Conservation (phyloP, 805 yeast genomes). For the Suhomyces sp. region DNA sequence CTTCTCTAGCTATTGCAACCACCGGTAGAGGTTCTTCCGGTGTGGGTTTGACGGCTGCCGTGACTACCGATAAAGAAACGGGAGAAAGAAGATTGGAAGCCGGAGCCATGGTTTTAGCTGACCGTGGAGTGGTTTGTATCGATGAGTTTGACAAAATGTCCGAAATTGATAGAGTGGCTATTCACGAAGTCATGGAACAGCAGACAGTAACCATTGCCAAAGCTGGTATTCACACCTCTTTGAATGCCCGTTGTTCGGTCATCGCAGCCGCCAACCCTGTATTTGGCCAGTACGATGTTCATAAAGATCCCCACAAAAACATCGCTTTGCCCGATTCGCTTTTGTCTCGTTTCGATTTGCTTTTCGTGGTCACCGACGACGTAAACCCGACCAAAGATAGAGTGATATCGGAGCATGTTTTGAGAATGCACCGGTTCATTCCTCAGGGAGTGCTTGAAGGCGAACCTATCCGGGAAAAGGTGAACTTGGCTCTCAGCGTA, state of each 20-base stretch:
- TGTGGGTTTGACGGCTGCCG: constrained; percentile 99
- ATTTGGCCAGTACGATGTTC: constrained; percentile 93
- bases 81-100: constrained; percentile 97
- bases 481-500: constrained; percentile 70
- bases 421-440: constrained; percentile 86
- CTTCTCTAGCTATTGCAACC: constrained; percentile 92
- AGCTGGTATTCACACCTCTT: constrained; percentile 95
- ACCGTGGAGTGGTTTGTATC: constrained; percentile 94
- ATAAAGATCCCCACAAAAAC: constrained; percentile 93
- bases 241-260: constrained; percentile 95
- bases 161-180: constrained; percentile 94
- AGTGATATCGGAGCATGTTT: constrained; percentile 87
- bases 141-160: constrained; percentile 99
- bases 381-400: constrained; percentile 83
- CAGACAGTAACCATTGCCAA: constrained; percentile 97
- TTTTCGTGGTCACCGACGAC: constrained; percentile 95
- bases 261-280: constrained; percentile 98
- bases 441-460: constrained; percentile 91
- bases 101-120: constrained; percentile 99
- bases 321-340: constrained; percentile 96
- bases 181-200: constrained; percentile 99
- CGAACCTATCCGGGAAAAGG: constrained; percentile 82
- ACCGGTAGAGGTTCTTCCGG: constrained; percentile 99
- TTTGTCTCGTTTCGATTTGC: constrained; percentile 91
- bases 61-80: constrained; percentile 92